These are phyloP conservation scores for Penicillium coffeae DNA, from an alignment of 495 filamentous ascomycete genomes.

Conservation along the genomic window DNA sequence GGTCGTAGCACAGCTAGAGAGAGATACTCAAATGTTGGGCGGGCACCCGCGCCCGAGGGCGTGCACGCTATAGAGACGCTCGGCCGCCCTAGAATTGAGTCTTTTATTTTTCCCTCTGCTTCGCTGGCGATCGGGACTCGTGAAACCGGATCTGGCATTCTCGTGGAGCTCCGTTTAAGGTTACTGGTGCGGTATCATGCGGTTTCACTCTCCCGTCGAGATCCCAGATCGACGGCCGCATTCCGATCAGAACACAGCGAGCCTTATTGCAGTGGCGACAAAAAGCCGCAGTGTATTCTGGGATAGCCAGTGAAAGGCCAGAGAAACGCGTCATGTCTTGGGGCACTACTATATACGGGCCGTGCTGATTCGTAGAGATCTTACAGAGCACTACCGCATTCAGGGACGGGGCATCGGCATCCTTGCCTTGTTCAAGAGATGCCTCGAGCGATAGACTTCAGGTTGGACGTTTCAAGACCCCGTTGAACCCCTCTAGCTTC, in stretches of 20 bases:
- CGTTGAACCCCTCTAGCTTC: neutral
- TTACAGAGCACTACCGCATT: conserved; percentile 2
- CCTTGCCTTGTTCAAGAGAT: neutral
- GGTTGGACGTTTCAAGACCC: conserved; percentile 13
- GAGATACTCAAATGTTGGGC: neutral
- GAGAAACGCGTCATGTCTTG: neutral
- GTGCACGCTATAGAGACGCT: neutral
- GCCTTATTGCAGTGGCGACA: too few relatives aligned
- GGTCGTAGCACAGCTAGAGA: too few relatives aligned
- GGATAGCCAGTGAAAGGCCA: too few relatives aligned
- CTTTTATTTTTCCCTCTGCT: neutral
- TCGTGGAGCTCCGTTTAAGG: neutral
- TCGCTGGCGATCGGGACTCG: neutral
- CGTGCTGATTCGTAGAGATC: neutral
- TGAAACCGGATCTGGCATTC: neutral
- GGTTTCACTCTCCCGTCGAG: neutral
- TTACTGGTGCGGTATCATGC: neutral
- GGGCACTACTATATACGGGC: neutral
- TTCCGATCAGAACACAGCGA: neutral
- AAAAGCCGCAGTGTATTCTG: too few relatives aligned
- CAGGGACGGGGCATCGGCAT: neutral
- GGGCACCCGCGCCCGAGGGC: too few relatives aligned
- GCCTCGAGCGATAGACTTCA: conserved; percentile 11
- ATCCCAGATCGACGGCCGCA: neutral
- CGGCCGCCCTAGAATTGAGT: neutral